These are phyloP conservation scores for Claviceps lovelessii DNA, from an alignment of 2,329 filamentous ascomycete genomes.

Conservation along the genomic window DNA sequence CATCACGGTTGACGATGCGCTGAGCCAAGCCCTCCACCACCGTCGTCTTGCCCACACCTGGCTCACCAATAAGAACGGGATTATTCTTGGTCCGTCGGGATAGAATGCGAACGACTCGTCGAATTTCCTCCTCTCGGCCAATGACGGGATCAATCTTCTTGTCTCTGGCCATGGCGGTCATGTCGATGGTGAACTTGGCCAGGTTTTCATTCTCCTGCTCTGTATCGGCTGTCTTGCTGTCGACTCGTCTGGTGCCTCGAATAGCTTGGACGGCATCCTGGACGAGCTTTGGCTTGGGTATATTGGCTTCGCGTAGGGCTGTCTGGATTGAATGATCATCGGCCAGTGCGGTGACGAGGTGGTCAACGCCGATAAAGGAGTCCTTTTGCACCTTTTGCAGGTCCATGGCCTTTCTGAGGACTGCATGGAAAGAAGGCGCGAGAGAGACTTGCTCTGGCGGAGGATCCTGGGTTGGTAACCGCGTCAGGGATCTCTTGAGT, in stretches of 20 bases:
- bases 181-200: constrained; percentile 96
- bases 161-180: constrained; percentile 91
- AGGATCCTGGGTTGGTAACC: constrained; percentile 85
- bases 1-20: constrained; percentile 90
- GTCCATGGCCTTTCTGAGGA: constrained; percentile 73
- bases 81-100: constrained; percentile 97
- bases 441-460: constrained; percentile 79
- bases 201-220: constrained; percentile 91
- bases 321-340: constrained; percentile 65
- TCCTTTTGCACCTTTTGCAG: constrained; percentile 97
- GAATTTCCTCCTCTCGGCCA: constrained; percentile 88
- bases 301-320: constrained; percentile 69
- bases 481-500: constrained; percentile 82
- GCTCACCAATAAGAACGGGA: constrained; percentile 91
- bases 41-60: constrained; percentile 96
- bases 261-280: constrained; percentile 85
- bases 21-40: constrained; percentile 92
- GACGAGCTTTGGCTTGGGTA: constrained; percentile 81
- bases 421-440: constrained; percentile 65
- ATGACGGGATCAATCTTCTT: constrained; percentile 98
- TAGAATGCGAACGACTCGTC: constrained; percentile 79
- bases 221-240: constrained; percentile 88
- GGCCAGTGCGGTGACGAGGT: constrained; percentile 72
- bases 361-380: constrained; percentile 84
- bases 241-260: constrained; percentile 80